Percentiles rank a stretch among this genome's conserved stretches.
These are phyloP conservation scores for Ophiostoma tasmaniense DNA, from an alignment of 2,329 filamentous ascomycete species.

Conservation along the genomic window DNA sequence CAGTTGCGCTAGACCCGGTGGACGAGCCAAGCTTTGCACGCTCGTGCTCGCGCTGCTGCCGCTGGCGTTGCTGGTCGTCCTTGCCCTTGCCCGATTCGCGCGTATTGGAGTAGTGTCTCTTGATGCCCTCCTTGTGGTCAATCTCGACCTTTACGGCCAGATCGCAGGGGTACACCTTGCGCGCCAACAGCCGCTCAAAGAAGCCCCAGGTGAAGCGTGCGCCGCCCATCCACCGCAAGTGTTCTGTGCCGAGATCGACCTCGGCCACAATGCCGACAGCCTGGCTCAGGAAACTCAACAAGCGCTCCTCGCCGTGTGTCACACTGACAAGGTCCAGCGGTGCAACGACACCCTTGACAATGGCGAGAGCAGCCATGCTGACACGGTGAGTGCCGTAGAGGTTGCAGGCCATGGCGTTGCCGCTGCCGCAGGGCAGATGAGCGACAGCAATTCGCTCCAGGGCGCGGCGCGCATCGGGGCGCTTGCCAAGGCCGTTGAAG, in stretches of 20 bases:
- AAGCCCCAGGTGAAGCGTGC: slow-evolving; percentile 80
- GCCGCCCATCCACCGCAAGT: slow-evolving; percentile 87
- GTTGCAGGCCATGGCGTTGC: slow-evolving; percentile 90
- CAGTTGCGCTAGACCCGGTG: background rate
- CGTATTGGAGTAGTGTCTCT: slow-evolving; percentile 52
- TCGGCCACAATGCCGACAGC: slow-evolving; percentile 85
- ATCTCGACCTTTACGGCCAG: slow-evolving; percentile 77
- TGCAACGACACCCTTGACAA: slow-evolving; percentile 81
- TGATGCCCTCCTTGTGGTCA: slow-evolving; percentile 64
- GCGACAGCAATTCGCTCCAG: slow-evolving; percentile 70
- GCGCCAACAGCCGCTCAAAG: slow-evolving; percentile 63
- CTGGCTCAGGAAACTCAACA: slow-evolving; percentile 84
- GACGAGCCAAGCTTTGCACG: slow-evolving; percentile 12
- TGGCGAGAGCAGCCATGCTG: slow-evolving; percentile 67
- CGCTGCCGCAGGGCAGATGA: slow-evolving; percentile 85
- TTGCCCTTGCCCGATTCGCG: slow-evolving; percentile 1
- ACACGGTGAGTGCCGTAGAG: slow-evolving; percentile 71
- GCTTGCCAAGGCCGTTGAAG: slow-evolving; percentile 81
- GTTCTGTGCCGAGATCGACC: slow-evolving; percentile 78
- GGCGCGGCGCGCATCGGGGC: slow-evolving; percentile 64
- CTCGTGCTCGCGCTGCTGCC: slow-evolving; percentile 3
- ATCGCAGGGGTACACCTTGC: slow-evolving; percentile 80
- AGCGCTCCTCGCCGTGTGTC: slow-evolving; percentile 67
- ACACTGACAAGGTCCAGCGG: slow-evolving; percentile 80
- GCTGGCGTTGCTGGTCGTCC: background rate